A percentile compares a stretch with the other conserved stretches of the same genome.
Evolutionary conservation across 352 stramenopile species (phyloP).

Genomic region (Phytophthora brassicae): DNA sequence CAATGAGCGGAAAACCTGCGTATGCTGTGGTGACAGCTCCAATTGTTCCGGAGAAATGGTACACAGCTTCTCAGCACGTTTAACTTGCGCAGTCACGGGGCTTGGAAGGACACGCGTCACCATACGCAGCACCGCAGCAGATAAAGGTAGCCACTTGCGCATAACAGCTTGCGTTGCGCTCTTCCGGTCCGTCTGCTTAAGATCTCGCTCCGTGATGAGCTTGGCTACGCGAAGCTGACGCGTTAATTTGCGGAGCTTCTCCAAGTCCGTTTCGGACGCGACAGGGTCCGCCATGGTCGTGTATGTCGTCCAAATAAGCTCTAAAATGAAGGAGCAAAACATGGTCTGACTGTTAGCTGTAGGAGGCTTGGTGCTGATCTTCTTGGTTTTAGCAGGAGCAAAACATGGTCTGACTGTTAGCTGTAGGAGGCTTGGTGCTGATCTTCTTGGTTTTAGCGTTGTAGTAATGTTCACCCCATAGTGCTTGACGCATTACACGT

Average conservation of each 20-base stretch:
- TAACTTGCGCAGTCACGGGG: constrained; percentile 69
- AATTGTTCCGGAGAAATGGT: constrained; percentile 34
- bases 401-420: constrained; percentile 88
- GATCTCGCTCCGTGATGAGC: constrained; percentile 63
- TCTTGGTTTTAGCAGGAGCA: constrained; percentile 93
- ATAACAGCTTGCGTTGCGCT: constrained; percentile 72
- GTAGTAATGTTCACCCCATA: constrained; percentile 93
- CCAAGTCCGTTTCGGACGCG: constrained; percentile 47
- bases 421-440: constrained; percentile 70
- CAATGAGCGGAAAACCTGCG: constrained; percentile 51
- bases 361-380: constrained; percentile 81
- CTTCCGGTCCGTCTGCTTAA: constrained; percentile 72
- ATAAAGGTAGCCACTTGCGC: constrained; percentile 90
- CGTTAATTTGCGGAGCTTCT: constrained; percentile 62
- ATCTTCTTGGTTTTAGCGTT: constrained; percentile 92
- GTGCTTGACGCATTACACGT: constrained; percentile 62
- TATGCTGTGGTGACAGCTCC: constrained; percentile 33
- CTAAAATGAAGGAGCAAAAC: constrained; percentile 92
- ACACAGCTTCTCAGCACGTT: constrained; percentile 74
- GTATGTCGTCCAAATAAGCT: constrained; percentile 91
- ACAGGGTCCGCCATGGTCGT: constrained; percentile 52
- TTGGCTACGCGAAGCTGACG: constrained; percentile 70
- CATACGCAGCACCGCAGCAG: constrained; percentile 88
- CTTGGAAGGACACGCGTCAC: constrained; percentile 85
- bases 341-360: constrained; percentile 80